phyloP scores from a whole-genome alignment of 2,329 filamentous ascomycete species.

The Fusarium coffeatum region DNA sequence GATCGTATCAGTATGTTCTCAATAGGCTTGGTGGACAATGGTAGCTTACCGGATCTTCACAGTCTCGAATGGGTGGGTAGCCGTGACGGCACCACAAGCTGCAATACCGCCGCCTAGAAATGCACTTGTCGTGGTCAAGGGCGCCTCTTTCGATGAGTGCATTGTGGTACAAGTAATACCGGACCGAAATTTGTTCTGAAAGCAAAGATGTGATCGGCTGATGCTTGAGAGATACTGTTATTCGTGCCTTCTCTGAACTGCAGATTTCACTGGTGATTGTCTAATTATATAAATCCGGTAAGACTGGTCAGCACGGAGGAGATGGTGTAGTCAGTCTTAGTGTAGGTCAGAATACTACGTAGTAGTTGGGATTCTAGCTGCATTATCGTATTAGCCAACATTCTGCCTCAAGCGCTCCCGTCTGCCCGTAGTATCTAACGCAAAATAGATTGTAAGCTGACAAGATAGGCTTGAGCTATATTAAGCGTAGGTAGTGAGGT shows the following conservation, averaged over 20 bases:
- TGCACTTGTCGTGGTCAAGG: neutral
- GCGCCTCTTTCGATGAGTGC: neutral
- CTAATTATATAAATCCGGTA: neutral
- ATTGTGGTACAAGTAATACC: neutral
- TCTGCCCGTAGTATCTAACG: neutral
- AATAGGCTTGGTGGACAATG: neutral
- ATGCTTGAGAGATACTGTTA: neutral
- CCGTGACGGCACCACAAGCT: neutral
- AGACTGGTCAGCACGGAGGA: too few relatives aligned
- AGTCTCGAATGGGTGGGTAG: neutral
- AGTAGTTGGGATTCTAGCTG: neutral
- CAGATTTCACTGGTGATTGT: neutral
- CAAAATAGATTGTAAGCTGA: neutral
- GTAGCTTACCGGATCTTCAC: neutral
- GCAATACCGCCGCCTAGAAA: neutral
- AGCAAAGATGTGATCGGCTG: neutral
- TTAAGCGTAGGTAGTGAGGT: neutral
- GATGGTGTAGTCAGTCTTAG: neutral
- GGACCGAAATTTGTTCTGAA: neutral
- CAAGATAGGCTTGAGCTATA: neutral
- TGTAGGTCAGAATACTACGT: neutral
- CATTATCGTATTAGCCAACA: neutral
- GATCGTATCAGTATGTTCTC: neutral
- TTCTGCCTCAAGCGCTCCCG: neutral
- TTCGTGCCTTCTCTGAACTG: accelerated